phyloP scores from a whole-genome alignment of 345 rosid species.

The Camelina neglecta region DNA sequence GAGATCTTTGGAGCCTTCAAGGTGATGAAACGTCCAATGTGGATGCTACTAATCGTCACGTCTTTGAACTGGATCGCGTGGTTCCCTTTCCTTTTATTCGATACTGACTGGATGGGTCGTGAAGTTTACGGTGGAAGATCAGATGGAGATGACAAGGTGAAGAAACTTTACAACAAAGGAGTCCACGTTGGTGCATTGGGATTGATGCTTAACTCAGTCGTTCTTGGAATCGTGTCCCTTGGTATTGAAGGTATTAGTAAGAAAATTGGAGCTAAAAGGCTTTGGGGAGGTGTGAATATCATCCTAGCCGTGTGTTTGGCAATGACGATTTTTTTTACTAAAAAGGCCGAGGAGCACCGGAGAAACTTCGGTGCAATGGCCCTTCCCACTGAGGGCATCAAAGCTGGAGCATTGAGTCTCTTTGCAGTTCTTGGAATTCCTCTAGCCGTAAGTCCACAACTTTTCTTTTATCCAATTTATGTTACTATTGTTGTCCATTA shows the following conservation, averaged over 20 bases:
- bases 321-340: constrained; percentile 58
- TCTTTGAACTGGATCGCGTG: constrained; percentile 76
- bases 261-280: constrained; percentile 51
- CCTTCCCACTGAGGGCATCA: constrained; percentile 50
- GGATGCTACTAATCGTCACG: constrained; percentile 66
- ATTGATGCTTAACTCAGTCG: constrained; percentile 65
- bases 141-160: constrained; percentile 26
- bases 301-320: constrained; percentile 58
- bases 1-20: constrained; percentile 57
- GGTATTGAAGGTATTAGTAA: constrained; percentile 49
- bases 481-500: not conserved
- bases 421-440: constrained; percentile 77
- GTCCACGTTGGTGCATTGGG: constrained; percentile 79
- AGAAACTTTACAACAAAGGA: constrained; percentile 56
- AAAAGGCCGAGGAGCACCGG: constrained; percentile 56
- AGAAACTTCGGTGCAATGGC: not conserved
- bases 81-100: constrained; percentile 82
- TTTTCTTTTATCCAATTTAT: not conserved
- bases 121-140: constrained; percentile 80
- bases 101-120: constrained; percentile 91
- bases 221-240: constrained; percentile 62
- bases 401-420: constrained; percentile 54
- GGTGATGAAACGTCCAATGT: constrained; percentile 61
- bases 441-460: constrained; percentile 53
- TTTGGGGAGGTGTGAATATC: constrained; percentile 73